These are phyloP conservation scores for Chaetoceros tenuissimus DNA, from an alignment of 108 stramenopile species.

Conservation along the genomic window DNA sequence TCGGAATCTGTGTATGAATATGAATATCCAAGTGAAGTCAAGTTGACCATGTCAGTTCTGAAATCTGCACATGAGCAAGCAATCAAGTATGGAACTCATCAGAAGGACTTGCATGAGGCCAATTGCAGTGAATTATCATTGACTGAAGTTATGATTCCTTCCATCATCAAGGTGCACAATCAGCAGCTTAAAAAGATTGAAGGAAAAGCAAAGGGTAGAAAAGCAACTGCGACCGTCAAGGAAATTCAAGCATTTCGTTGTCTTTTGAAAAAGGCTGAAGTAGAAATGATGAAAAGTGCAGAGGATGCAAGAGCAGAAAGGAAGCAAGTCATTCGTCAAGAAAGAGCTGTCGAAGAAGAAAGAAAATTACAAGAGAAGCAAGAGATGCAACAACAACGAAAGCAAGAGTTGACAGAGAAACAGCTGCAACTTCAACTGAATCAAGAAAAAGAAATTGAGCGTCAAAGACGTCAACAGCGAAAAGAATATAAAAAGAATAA, in stretches of 20 bases:
- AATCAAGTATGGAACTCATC: neutral
- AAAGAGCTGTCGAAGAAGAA: conserved; percentile 1
- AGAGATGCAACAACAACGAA: neutral
- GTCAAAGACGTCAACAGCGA: neutral
- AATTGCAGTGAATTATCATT: neutral
- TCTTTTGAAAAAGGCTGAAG: neutral
- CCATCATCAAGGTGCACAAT: neutral
- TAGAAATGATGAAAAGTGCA: neutral
- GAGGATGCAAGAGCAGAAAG: neutral
- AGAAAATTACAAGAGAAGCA: conserved; percentile 3
- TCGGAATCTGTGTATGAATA: neutral
- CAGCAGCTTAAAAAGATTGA: neutral
- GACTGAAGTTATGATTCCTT: neutral
- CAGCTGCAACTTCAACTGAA: conserved; percentile 17
- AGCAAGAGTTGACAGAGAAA: conserved; percentile 3
- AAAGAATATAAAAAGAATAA: conserved; percentile 14
- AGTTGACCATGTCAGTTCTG: neutral
- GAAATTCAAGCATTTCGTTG: neutral
- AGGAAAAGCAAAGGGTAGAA: neutral
- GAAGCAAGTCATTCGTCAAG: neutral
- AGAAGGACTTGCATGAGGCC: neutral
- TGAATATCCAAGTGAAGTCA: neutral
- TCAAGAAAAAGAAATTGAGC: too few species aligned
- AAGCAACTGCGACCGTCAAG: neutral
- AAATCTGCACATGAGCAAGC: neutral